Evolutionary conservation across 2,329 filamentous ascomycete species (phyloP).

Genomic region (Lecanicillium sp.): DNA sequence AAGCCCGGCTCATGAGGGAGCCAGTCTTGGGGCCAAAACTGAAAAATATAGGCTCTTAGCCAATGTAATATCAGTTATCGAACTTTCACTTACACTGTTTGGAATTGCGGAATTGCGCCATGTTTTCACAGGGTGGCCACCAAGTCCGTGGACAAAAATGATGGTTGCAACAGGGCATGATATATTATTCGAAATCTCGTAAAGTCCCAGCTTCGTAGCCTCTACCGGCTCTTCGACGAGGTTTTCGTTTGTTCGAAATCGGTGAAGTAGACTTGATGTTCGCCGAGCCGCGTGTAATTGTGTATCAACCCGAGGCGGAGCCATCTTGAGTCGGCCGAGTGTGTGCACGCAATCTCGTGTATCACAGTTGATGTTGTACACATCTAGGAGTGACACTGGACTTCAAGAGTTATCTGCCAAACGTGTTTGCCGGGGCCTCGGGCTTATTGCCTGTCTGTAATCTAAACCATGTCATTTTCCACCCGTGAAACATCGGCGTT

Average conservation of each 20-base stretch:
- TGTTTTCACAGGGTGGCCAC: background rate
- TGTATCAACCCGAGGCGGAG: no score
- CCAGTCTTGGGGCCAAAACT: slow-evolving; percentile 2
- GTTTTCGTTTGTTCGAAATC: background rate
- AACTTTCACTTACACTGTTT: background rate
- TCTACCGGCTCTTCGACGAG: background rate
- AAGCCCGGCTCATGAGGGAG: slow-evolving; percentile 1
- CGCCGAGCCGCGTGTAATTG: background rate
- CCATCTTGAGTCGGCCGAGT: no score
- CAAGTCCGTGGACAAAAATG: slow-evolving; percentile 2
- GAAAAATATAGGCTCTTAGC: background rate
- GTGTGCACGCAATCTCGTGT: no score
- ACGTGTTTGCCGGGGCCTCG: no score
- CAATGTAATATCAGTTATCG: background rate
- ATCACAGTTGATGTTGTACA: no score
- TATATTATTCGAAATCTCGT: background rate
- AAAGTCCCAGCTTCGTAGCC: background rate
- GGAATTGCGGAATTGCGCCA: background rate
- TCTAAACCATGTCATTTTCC: no score
- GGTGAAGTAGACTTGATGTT: background rate
- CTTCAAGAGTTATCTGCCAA: no score
- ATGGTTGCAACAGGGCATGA: background rate
- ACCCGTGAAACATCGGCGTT: no score
- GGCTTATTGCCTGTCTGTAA: no score
- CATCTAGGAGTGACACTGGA: no score